Evolutionary conservation across 257 asterid genomes (phyloP).

Genomic region (Datura wrightii): DNA sequence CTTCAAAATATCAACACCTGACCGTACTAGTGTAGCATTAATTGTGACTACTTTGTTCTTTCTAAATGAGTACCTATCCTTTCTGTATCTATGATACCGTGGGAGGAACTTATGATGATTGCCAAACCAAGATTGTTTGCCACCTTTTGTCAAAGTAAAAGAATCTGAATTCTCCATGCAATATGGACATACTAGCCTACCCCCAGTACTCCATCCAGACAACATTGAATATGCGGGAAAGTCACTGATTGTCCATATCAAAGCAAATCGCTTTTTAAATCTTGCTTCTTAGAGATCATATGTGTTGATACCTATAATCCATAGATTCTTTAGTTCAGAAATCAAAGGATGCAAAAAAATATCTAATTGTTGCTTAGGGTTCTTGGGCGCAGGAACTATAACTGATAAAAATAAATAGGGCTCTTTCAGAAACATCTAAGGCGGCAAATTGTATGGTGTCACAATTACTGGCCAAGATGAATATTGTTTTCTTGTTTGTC

Average conservation of each 20-base stretch:
- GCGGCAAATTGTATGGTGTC: neutral
- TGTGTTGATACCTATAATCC: neutral
- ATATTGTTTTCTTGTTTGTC: neutral
- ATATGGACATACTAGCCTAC: neutral
- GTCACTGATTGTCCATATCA: neutral
- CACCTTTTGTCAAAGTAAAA: neutral
- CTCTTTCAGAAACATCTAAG: neutral
- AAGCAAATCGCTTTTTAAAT: neutral
- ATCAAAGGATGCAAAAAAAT: neutral
- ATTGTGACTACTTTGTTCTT: neutral
- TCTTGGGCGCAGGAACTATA: neutral
- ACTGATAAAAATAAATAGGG: neutral
- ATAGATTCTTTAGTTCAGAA: neutral
- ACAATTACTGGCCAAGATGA: slow-evolving; percentile 2
- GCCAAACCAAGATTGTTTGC: neutral
- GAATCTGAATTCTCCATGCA: neutral
- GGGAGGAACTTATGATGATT: neutral
- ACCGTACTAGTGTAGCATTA: neutral
- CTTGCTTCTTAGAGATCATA: neutral
- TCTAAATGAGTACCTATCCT: neutral
- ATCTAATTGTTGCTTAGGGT: neutral
- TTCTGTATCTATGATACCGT: neutral
- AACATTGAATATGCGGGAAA: neutral
- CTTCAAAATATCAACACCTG: neutral
- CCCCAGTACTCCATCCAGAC: neutral